Percentiles rank a stretch among this genome's conserved stretches.
Conservation (phyloP, 1,284 basidiomycete genomes). For the Phaffia rhodozyma region DNA sequence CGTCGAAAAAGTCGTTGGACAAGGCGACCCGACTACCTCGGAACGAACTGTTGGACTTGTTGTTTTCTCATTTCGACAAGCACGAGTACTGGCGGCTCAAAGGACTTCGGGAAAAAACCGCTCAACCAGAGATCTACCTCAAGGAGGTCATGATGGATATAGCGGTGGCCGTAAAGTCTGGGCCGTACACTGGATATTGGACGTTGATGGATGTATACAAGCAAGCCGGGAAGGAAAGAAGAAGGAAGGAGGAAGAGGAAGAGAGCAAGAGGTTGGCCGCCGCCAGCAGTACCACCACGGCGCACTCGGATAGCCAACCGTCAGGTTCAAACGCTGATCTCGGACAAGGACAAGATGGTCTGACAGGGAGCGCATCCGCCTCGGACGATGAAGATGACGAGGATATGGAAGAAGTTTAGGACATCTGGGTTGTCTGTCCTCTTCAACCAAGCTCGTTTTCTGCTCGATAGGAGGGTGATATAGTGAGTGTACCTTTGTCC, state of each 20-base stretch:
- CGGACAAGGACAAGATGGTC: background rate
- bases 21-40: slow-evolving; percentile 7
- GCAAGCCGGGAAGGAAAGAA: background rate
- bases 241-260: background rate
- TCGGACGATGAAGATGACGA: slow-evolving; percentile 10
- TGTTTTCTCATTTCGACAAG: slow-evolving; percentile 47
- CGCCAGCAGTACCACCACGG: too few relatives aligned
- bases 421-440: background rate
- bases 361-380: slow-evolving; percentile 1
- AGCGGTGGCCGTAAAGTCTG: slow-evolving; percentile 62
- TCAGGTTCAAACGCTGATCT: background rate
- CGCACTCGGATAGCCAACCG: background rate
- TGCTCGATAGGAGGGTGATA: background rate
- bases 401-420: slow-evolving; percentile 17
- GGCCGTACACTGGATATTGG: slow-evolving; percentile 30
- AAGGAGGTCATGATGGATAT: slow-evolving; percentile 70
- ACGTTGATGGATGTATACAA: slow-evolving; percentile 12
- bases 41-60: slow-evolving; percentile 13
- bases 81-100: slow-evolving; percentile 67
- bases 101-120: slow-evolving; percentile 61
- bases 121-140: slow-evolving; percentile 78
- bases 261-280: background rate
- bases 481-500: too few relatives aligned
- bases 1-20: slow-evolving; percentile 3
- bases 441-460: background rate